A percentile compares a stretch with the other conserved stretches of the same genome.
phyloP scores from a whole-genome alignment of 2,329 filamentous ascomycete species.

The Beauveria pseudobassiana region DNA sequence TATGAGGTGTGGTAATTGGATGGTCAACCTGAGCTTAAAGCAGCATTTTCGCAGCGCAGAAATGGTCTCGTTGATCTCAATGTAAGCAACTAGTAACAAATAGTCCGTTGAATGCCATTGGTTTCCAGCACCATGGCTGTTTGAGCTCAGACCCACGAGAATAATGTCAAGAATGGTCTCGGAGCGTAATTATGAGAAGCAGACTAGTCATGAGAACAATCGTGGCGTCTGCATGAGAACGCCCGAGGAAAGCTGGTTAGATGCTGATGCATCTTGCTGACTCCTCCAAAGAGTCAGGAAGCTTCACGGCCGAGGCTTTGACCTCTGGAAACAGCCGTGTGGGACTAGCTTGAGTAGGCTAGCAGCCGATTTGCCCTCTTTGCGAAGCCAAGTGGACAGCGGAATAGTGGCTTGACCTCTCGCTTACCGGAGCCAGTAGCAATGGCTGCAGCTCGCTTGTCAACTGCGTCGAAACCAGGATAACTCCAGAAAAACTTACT shows the following conservation, averaged over 20 bases:
- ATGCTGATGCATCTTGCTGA: no score
- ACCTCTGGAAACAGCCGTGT: not conserved
- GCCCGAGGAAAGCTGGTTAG: not conserved
- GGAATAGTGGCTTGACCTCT: conserved; percentile 8
- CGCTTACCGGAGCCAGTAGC: conserved; percentile 13
- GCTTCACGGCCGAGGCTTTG: not conserved
- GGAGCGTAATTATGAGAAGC: no score
- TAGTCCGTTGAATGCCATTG: no score
- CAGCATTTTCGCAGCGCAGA: no score
- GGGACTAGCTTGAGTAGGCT: not conserved
- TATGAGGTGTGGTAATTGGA: no score
- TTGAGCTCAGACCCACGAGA: no score
- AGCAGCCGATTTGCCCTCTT: not conserved
- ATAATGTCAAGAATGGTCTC: no score
- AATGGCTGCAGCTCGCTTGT: conserved; percentile 8
- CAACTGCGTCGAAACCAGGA: not conserved
- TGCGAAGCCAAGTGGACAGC: not conserved
- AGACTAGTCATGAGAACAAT: not conserved
- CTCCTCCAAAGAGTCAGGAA: not conserved
- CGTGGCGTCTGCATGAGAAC: not conserved
- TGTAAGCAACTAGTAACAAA: no score
- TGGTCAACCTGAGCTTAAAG: no score
- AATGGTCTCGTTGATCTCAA: no score
- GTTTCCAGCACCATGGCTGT: no score
- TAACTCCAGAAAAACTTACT: not conserved